Base-by-base conservation (phyloP, 2,329 filamentous ascomycete genomes). In the Diaporthe sp. region DNA sequence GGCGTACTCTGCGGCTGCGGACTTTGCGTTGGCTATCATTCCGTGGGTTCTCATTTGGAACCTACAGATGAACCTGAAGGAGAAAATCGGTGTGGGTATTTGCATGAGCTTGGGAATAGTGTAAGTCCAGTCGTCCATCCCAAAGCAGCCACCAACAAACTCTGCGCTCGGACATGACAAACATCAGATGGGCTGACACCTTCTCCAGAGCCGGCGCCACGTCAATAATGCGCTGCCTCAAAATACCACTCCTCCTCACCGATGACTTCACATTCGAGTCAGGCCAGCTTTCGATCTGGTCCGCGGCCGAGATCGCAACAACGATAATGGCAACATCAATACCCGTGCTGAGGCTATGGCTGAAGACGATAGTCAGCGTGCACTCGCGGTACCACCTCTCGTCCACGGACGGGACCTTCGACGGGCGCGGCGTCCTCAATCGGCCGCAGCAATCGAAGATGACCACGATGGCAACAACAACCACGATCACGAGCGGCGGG, bases 101-200 rank as follows among this genome's bases (percentile, higher is more conserved):
- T 85, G 85, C 12, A 86, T 86, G 85, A 84, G 83, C 76, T 83
- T 86, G 78, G 85, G 85, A 1, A 73, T 86, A 2, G 84, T 86
- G 83, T 85, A 77, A 77, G 82, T 77, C 22, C 4, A 25, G 55
- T 40, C 25, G 33, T n/a, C 64, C 45, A 33, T 67, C 30, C 50
- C 15, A 42, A 40, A 61, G 25, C 17, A 75, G 47, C 10, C 61
- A 45, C 25, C 72, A 50, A 25, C 68, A 72, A 38, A 77, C 71
- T 42, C 77, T 72, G 9, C 4, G 61, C 57, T 1, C 40, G 75
- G 42, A 71, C 75, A 1, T 74, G 75, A 50, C 71, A 74, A 57
- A 17, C 67, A 71, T 66, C 68, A 71, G 33, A 69, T 35, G 35
- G 22, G 67, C 71, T 75, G 73, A 72, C 72, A 73, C 60, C 50